A percentile compares a stretch with the other conserved stretches of the same genome.
Conservation (phyloP, 2,329 filamentous ascomycete species). For the Blastomyces silverae region DNA sequence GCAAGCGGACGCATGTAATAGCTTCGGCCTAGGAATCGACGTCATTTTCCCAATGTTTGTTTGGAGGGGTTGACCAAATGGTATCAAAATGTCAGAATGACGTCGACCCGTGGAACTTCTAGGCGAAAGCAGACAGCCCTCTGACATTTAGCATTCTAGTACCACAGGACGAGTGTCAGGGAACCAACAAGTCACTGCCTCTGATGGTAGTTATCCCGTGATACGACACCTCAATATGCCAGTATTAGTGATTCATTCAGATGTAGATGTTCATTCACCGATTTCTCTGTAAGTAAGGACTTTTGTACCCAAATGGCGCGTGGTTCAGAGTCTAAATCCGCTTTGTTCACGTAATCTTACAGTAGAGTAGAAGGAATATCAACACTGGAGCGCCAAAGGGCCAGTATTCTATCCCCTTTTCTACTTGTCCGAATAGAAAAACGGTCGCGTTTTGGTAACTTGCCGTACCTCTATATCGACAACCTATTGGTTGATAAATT, state of each 20-base stretch:
- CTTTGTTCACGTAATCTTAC: neutral
- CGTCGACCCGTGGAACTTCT: neutral
- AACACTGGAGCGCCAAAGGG: neutral
- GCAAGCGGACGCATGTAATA: neutral
- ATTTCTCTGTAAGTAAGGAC: neutral
- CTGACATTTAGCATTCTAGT: neutral
- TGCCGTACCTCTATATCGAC: neutral
- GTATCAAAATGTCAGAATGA: neutral
- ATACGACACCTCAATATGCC: neutral
- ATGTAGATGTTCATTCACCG: neutral
- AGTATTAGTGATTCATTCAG: neutral
- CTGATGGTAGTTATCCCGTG: neutral
- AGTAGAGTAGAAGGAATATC: neutral
- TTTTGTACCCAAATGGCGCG: neutral
- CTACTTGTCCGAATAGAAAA: neutral
- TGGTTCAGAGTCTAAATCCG: no score
- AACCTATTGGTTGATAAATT: neutral
- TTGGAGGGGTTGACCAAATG: neutral
- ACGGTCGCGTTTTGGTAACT: no score
- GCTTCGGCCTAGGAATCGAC: neutral
- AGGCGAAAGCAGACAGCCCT: neutral
- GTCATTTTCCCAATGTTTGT: conserved; percentile 2
- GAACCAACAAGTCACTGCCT: neutral
- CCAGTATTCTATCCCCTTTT: neutral
- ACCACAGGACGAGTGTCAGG: neutral